A percentile compares a stretch with the other conserved stretches of the same genome.
phyloP scores from a whole-genome alignment of 352 stramenopile species.

The Phytophthora europaea region DNA sequence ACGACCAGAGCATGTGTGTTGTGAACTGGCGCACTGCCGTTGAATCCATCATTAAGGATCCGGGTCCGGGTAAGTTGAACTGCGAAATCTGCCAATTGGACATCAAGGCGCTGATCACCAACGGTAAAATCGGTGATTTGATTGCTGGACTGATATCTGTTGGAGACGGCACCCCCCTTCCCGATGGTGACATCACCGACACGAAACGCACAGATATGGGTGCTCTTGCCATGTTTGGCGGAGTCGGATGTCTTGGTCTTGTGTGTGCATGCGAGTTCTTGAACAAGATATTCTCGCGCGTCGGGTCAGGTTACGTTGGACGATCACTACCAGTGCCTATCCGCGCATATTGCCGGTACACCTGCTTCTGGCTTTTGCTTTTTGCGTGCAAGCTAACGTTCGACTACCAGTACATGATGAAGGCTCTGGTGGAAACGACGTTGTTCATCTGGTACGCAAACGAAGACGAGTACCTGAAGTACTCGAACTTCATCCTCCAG shows the following conservation, averaged over 20 bases:
- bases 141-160: conserved; percentile 60
- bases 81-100: conserved; percentile 82
- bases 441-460: conserved; percentile 89
- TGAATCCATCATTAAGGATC: conserved; percentile 63
- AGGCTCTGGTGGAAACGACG: conserved; percentile 85
- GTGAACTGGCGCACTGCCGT: conserved; percentile 59
- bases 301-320: conserved; percentile 80
- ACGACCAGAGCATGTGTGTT: conserved; percentile 76
- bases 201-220: conserved; percentile 67
- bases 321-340: conserved; percentile 80
- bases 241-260: conserved; percentile 54
- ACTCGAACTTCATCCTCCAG: conserved; percentile 89
- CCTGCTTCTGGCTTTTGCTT: conserved; percentile 86
- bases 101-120: conserved; percentile 70
- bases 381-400: conserved; percentile 84
- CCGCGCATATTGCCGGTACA: conserved; percentile 77
- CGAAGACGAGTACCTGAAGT: conserved; percentile 74
- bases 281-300: conserved; percentile 77
- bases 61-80: conserved; percentile 70
- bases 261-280: conserved; percentile 72
- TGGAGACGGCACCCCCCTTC: conserved; percentile 43
- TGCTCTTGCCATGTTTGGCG: conserved; percentile 68
- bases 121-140: conserved; percentile 71
- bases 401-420: conserved; percentile 91
- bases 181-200: conserved; percentile 31